phyloP scores from a whole-genome alignment of 495 filamentous ascomycete genomes.

The Haplographium delicatum region DNA sequence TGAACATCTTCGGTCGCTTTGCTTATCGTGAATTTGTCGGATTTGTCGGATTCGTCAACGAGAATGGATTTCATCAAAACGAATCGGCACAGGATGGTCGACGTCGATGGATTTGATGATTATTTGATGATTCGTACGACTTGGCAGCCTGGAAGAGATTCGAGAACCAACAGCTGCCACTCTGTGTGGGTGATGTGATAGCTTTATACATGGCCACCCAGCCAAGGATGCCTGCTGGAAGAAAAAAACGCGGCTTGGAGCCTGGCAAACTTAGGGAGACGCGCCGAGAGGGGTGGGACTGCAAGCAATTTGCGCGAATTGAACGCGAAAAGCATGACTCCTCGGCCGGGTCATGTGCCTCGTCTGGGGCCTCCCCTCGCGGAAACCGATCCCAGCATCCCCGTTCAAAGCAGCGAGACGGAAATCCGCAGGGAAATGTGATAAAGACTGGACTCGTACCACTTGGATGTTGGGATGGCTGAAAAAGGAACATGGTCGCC shows the following conservation, averaged over 20 bases:
- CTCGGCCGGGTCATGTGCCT: not conserved
- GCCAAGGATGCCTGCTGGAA: not conserved
- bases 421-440: not conserved
- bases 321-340: constrained; percentile 1
- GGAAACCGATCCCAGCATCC: not conserved
- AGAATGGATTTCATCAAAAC: not conserved
- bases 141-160: not conserved
- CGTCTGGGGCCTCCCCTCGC: not conserved
- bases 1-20: constrained; percentile 22
- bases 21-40: not conserved
- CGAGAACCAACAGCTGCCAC: not conserved
- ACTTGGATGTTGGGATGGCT: no score
- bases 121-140: not conserved
- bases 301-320: not conserved
- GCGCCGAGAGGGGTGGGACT: not conserved
- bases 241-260: constrained; percentile 2
- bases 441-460: no score
- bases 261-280: not conserved
- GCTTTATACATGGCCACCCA: not conserved
- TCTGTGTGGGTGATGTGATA: not conserved
- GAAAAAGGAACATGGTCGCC: no score
- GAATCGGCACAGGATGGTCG: not conserved
- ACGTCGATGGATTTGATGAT: not conserved
- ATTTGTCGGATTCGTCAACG: not conserved
- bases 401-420: no score